Percentiles rank a stretch among this genome's conserved stretches.
phyloP scores from a whole-genome alignment of 768 basidiomycete genomes.

The Saitozyma sp. region DNA sequence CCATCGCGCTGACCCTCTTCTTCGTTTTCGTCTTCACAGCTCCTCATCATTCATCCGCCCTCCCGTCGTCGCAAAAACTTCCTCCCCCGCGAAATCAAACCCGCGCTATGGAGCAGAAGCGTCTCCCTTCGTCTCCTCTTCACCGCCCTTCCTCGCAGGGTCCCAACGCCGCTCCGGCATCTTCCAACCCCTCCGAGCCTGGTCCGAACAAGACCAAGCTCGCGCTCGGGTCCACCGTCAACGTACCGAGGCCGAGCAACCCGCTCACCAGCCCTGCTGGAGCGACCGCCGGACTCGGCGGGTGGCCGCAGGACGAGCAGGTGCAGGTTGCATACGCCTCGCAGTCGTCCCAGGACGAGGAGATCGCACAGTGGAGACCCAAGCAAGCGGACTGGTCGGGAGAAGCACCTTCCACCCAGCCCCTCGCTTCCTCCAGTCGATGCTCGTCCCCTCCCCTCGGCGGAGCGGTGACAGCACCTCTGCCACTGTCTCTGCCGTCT shows the following conservation, averaged over 20 bases:
- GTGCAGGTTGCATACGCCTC: neutral
- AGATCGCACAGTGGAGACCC: slow-evolving; percentile 2
- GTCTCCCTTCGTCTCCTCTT: slow-evolving; percentile 31
- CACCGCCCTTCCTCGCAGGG: slow-evolving; percentile 19
- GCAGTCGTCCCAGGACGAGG: neutral
- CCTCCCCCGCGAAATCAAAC: too few species aligned
- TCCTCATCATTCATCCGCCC: too few species aligned
- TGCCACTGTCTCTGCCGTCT: slow-evolving; percentile 11
- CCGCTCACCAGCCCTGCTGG: slow-evolving; percentile 5
- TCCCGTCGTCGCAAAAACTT: too few species aligned
- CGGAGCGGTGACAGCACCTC: slow-evolving; percentile 1
- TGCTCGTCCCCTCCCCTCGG: slow-evolving; percentile 14
- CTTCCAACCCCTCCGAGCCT: slow-evolving; percentile 2
- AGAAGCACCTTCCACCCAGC: slow-evolving; percentile 13
- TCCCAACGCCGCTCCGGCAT: slow-evolving; percentile 18
- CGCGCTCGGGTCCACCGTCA: slow-evolving; percentile 5
- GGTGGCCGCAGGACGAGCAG: slow-evolving; percentile 3
- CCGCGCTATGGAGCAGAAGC: slow-evolving; percentile 28
- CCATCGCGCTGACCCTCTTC: too few species aligned
- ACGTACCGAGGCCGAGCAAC: slow-evolving; percentile 9
- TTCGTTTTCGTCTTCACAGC: too few species aligned
- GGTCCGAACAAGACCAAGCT: slow-evolving; percentile 7
- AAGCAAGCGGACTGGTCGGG: neutral
- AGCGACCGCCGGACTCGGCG: neutral
- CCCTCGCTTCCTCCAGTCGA: slow-evolving; percentile 20